Evolutionary conservation across 2,329 filamentous ascomycete genomes (phyloP), one percentile per base, ranked within the genome.

Genomic region (Acrocalymma vagum): DNA sequence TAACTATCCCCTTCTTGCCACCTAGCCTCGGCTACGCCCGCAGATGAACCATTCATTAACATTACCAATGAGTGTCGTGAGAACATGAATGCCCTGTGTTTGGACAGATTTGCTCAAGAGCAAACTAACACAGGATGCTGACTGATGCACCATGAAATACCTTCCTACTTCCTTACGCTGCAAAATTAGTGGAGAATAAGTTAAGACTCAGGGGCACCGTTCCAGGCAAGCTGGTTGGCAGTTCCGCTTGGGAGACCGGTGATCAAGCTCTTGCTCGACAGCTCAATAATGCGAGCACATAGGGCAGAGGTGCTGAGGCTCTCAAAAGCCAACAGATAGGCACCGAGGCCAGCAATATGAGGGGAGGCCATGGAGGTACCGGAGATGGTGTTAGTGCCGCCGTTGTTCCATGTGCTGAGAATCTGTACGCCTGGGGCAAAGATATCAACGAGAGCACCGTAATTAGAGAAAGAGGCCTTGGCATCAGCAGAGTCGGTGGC

Each of bases 211-310:
- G 53, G 53, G 53, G 61, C 65, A 27, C 78, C 78, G 69, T 84
- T 84, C 70, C 80, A 83, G 42, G 77, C 78, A 37, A 85, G 71
- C 42, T 71, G 58, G 72, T 84, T 83, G 55, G 62, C 54, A 36
- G 77, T 81, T 48, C 73, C 69, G 46, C 55, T 65, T 35, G 70
- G 72, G 2, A 78, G 63, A 27, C 65, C 65, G 38, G 78, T 66
- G 51, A 72, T 69, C 42, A 65, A 65, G 40, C 69, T 69, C 47
- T 68, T 71, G 42, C 69, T 69, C 24, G 72, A 69, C 15, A 77
- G 68, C 29, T 60, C 57, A 48, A 67, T 61, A 49, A 84, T 73
- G 53, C 76, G 75, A n/a, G n/a, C n/a, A n/a, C n/a, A n/a, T n/a
- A n/a, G n/a, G n/a, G n/a, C n/a, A n/a, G n/a, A n/a, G n/a, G n/a